Evolutionary conservation across 306 rosid genomes (phyloP).

Genomic region (Vigna angularis): DNA sequence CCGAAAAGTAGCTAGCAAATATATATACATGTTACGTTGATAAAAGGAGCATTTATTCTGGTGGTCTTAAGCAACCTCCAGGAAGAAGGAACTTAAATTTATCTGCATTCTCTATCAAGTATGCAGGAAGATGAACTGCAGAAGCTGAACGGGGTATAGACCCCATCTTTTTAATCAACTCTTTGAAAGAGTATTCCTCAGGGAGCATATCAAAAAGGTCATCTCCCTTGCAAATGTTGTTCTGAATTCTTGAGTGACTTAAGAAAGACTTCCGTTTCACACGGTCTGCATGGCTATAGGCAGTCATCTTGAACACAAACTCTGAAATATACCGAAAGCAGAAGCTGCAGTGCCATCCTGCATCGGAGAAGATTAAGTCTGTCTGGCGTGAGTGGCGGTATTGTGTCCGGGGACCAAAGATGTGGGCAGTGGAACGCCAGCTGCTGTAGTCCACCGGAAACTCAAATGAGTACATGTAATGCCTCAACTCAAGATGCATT

Average conservation of each 20-base stretch:
- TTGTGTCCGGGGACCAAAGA: conserved; percentile 57
- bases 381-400: conserved; percentile 78
- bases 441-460: conserved; percentile 89
- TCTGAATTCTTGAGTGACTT: conserved; percentile 72
- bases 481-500: conserved; percentile 85
- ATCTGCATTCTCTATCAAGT: conserved; percentile 78
- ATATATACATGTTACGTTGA: background rate
- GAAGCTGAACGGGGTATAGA: conserved; percentile 83
- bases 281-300: conserved; percentile 93
- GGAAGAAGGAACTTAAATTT: conserved; percentile 86
- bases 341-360: conserved; percentile 98
- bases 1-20: background rate
- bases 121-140: conserved; percentile 88
- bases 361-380: conserved; percentile 65
- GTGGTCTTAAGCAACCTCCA: conserved; percentile 84
- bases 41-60: conserved; percentile 36
- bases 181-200: conserved; percentile 82
- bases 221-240: conserved; percentile 72
- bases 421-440: conserved; percentile 84
- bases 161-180: conserved; percentile 84
- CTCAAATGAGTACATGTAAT: conserved; percentile 93
- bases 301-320: conserved; percentile 89
- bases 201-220: conserved; percentile 92
- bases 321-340: conserved; percentile 76
- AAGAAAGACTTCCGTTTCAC: conserved; percentile 68